Evolutionary conservation across 78 protist species (phyloP), one percentile per base, ranked within the genome.

Genomic region (Dictyostelium capitatum): DNA sequence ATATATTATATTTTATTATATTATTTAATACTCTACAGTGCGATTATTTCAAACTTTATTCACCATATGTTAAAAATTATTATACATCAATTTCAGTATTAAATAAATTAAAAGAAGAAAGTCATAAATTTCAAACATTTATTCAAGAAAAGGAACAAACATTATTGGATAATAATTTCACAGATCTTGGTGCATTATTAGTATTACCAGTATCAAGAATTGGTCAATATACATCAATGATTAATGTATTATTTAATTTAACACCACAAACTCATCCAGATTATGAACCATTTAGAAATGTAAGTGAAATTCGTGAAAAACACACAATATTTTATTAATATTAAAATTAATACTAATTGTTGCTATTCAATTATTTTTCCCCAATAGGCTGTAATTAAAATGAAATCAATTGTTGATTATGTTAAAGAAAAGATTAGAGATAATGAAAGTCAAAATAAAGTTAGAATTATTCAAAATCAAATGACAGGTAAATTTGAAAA

Each of bases 341-440:
- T n/a, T n/a, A n/a, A n/a, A n/a, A n/a, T n/a, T n/a, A n/a, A n/a
- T n/a, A n/a, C n/a, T n/a, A n/a, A n/a, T n/a, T n/a, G n/a, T n/a
- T n/a, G n/a, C n/a, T n/a, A n/a, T n/a, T n/a, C n/a, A n/a, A n/a
- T n/a, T n/a, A n/a, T n/a, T n/a, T n/a, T n/a, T n/a, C n/a, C n/a
- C n/a, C n/a, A n/a, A n/a, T n/a, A 82, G 90, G 90, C 92, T 47
- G 92, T 85, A 47, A 8, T 46, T 19, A 85, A 85, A 53, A 85
- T 85, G 92, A 85, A 75, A 75, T 59, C 92, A 73, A 85, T 78
- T 59, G 77, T 85, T 37, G 92, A 85, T 47, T 74, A 75, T 85
- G 92, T 85, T 17, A 85, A 85, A 62, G 92, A 85, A 51, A 85
- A 85, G 46, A 47, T 73, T 41, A 85, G 83, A 75, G 92, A 85